Conservation (phyloP, 2,329 filamentous ascomycete genomes). For the Sporothrix humicola region DNA sequence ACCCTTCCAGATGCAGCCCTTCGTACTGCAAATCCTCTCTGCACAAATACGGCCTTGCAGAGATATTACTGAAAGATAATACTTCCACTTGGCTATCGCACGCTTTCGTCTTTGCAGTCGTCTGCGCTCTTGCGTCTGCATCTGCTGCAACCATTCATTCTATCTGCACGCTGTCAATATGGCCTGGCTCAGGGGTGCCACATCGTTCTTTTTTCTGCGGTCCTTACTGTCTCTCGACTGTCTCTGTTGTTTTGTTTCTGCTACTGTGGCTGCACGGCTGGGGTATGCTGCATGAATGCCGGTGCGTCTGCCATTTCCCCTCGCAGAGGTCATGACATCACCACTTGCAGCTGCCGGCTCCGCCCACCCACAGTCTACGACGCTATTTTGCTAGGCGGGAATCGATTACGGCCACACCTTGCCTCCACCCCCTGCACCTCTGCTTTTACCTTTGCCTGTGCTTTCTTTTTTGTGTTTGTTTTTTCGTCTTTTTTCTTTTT, state of each 20-base stretch:
- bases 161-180: background rate
- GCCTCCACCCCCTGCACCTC: background rate
- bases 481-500: background rate
- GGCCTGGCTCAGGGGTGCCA: background rate
- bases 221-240: background rate
- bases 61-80: no score
- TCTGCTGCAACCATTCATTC: constrained; percentile 4
- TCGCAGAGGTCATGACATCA: constrained; percentile 33
- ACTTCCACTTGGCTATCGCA: constrained; percentile 10
- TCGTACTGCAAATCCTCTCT: background rate
- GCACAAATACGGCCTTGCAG: background rate
- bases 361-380: constrained; percentile 14
- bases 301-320: constrained; percentile 16
- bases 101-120: background rate
- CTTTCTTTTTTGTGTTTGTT: background rate
- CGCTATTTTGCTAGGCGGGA: constrained; percentile 22
- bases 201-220: background rate
- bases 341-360: constrained; percentile 28
- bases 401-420: constrained; percentile 22
- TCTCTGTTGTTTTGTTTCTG: background rate
- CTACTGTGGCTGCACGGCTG: constrained; percentile 7
- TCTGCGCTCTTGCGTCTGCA: background rate
- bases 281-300: constrained; percentile 17
- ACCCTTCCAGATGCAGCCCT: constrained; percentile 19
- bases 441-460: background rate